Evolutionary conservation across 73 alveolate genomes (phyloP), one percentile per base, ranked within the genome.

Genomic region (Halteria grandinella): DNA sequence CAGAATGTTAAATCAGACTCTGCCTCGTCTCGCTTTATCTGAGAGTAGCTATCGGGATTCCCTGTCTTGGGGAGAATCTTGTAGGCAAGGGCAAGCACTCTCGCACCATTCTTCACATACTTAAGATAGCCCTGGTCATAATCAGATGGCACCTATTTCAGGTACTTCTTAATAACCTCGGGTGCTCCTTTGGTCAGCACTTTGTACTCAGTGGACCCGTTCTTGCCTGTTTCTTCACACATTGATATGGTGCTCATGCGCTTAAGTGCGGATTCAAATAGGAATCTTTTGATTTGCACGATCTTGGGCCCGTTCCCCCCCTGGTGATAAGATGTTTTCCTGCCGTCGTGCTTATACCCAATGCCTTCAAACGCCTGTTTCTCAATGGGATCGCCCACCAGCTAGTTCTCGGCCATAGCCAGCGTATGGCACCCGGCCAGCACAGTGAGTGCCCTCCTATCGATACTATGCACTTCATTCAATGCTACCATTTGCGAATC

Each of bases 301-400:
- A 88, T 75, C 50, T 89, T 72, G 25, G 92, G 74, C 49, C 89
- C 93, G 60, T 88, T 29, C 49, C 75, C 73, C 43, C 79, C 41
- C 71, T 48, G 21, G 70, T 87, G 50, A 79, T 85, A 54, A 54
- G 73, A 57, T 71, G 87, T 33, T 82, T 86, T 77, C 79, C 84
- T 29, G 85, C 91, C 69, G 60, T 85, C 84, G 39, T 37, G 64
- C 82, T 84, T 71, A 62, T 60, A 47, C 51, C 51, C 25, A 29
- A 79, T 63, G 41, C 90, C 87, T 79, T 92, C 89, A 77, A 95
- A 94, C 57, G 93, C 93, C 49, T 93, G 88, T 44, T 88, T 86
- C 80, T 95, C 99, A 28, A 95, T 80, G 10, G 99, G 99, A 70
- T 95, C 99, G 24, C 99, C 99, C 34, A 94, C 87, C 7, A 95